Evolutionary conservation across 306 rosid species (phyloP), one percentile per base, ranked within the genome.

Genomic region (Astragalus glycyphyllos): DNA sequence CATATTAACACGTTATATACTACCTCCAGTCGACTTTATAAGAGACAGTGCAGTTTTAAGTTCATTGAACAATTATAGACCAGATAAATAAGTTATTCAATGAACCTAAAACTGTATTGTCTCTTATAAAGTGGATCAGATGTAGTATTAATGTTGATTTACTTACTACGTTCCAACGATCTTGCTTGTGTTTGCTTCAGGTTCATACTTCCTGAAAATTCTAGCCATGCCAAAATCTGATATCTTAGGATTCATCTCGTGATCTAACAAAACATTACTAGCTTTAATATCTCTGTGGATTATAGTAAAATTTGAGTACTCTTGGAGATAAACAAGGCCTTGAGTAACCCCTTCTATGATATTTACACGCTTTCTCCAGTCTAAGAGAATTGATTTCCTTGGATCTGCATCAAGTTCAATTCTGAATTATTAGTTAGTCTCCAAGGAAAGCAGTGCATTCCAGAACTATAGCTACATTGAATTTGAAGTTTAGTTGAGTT

Each of bases 241-340:
- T 65, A 89, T 89, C 70, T 86, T 89, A 0, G 92, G 84, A 34
- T 66, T 84, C 87, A 89, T 75, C 3, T 84, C 80, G 23, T 77
- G 29, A 51, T 90, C 89, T 41, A 87, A 26, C 54, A 84, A 72
- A 40, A 85, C 77, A 51, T 90, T 90, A 55, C 93, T 84, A 7
- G 88, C 80, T 77, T 89, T 89, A 13, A 89, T 68, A 79, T 89
- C 92, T 12, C 96, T 62, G 26, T 89, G 93, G 70, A 87, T 82
- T 47, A 90, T 83, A 4, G 88, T 90, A 42, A 84, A 74, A 57
- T 88, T 86, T n/a, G 96, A 90, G 73, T 87, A 82, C 59, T 90
- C 91, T 65, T 88, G 91, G 58, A 88, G 94, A 76, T 90, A 90
- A 14, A 88, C 76, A 80, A 90, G 91, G 32, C 96, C 94, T 68